Conservation (phyloP, 805 yeast genomes). For the Teunomyces gatunensis region DNA sequence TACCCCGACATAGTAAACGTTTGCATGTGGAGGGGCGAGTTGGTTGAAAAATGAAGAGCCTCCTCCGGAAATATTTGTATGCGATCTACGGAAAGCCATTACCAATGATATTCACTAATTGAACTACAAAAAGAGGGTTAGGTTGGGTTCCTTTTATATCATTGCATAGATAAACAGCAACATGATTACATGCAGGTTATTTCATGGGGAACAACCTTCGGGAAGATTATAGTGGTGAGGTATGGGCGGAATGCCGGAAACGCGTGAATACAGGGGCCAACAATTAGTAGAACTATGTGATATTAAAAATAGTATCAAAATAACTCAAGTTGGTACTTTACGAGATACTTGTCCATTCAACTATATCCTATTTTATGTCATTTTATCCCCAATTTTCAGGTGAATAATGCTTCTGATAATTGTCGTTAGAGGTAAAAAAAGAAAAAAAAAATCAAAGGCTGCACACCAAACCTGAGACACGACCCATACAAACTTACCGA, state of each 20-base stretch:
- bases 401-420: neutral
- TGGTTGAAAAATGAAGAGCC: constrained; percentile 38
- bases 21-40: constrained; percentile 40
- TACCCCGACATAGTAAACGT: constrained; percentile 68
- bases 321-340: too few species aligned
- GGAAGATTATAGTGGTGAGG: neutral
- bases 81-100: constrained; percentile 36
- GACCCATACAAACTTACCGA: neutral
- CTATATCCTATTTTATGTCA: too few species aligned
- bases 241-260: neutral
- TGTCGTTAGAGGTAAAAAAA: neutral
- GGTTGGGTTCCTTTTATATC: neutral
- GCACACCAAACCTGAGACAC: neutral
- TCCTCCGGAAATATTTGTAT: constrained; percentile 39
- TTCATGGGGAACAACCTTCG: neutral
- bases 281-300: neutral
- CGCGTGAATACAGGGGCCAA: neutral
- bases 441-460: neutral
- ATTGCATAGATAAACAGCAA: constrained; percentile 5
- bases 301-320: neutral
- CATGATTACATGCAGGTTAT: neutral
- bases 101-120: constrained; percentile 10
- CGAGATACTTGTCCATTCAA: too few species aligned
- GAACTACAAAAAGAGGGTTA: neutral
- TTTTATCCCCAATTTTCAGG: too few species aligned